Conservation (phyloP, 257 asterid genomes). For the Lavandula angustifolia region DNA sequence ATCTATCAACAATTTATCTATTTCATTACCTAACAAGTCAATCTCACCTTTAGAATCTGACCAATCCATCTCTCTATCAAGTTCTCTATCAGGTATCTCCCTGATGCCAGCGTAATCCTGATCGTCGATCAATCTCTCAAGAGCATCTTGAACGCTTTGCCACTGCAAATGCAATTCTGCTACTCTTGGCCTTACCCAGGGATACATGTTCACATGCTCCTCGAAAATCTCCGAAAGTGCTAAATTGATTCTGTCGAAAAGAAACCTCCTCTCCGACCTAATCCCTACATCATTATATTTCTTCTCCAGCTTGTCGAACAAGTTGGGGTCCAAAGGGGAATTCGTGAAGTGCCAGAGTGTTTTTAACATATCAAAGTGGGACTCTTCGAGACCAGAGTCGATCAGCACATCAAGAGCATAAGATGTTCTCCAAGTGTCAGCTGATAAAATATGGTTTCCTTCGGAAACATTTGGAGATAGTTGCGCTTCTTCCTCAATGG, state of each 20-base stretch:
- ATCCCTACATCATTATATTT: slow-evolving; percentile 40
- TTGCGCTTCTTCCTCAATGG: slow-evolving; percentile 44
- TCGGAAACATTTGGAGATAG: slow-evolving; percentile 37
- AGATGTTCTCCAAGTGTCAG: slow-evolving; percentile 57
- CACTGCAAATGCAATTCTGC: slow-evolving; percentile 29
- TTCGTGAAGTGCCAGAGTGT: slow-evolving; percentile 58
- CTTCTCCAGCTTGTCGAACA: slow-evolving; percentile 70
- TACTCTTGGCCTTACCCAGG: slow-evolving; percentile 56
- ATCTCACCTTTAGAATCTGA: slow-evolving; percentile 43
- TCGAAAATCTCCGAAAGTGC: slow-evolving; percentile 48
- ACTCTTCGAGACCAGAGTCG: slow-evolving; percentile 56
- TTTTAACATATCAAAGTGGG: slow-evolving; percentile 38
- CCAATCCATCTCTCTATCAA: slow-evolving; percentile 70
- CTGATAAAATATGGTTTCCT: slow-evolving; percentile 31
- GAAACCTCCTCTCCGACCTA: slow-evolving; percentile 60
- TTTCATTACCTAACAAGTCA: slow-evolving; percentile 55
- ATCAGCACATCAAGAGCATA: slow-evolving; percentile 57
- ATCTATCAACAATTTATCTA: slow-evolving; percentile 65
- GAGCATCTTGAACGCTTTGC: slow-evolving; percentile 44
- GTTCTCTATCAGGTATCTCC: slow-evolving; percentile 37
- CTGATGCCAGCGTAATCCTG: slow-evolving; percentile 28
- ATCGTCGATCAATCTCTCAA: slow-evolving; percentile 43
- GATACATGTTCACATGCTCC: slow-evolving; percentile 44
- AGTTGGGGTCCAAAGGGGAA: slow-evolving; percentile 60
- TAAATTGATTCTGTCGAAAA: slow-evolving; percentile 64